These are phyloP conservation scores for Achaetomium macrosporum DNA, from an alignment of 2,329 filamentous ascomycete species.

Conservation along the genomic window DNA sequence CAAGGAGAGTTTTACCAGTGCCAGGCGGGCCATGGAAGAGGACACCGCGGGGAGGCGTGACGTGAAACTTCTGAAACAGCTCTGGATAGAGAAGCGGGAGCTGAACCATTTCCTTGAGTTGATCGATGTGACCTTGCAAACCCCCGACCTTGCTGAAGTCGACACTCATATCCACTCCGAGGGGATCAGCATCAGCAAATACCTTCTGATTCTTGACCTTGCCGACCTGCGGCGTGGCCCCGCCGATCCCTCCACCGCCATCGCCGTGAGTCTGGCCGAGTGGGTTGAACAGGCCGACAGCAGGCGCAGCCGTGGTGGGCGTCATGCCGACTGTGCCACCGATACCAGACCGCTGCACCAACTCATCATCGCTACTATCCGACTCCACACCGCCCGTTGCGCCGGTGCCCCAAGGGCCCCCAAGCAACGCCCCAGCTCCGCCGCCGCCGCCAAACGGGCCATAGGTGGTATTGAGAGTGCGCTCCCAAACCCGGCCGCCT, in stretches of 20 bases:
- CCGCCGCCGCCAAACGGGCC: slow-evolving; percentile 88
- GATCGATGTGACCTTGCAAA: slow-evolving; percentile 87
- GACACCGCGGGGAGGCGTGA: slow-evolving; percentile 90
- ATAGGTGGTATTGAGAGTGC: slow-evolving; percentile 79
- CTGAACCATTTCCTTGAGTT: slow-evolving; percentile 98
- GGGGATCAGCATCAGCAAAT: slow-evolving; percentile 85
- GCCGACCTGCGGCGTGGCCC: slow-evolving; percentile 70
- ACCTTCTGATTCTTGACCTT: slow-evolving; percentile 91
- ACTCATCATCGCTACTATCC: slow-evolving; percentile 95
- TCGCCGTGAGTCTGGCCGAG: slow-evolving; percentile 16
- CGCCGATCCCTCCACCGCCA: slow-evolving; percentile 28
- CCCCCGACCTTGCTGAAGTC: slow-evolving; percentile 94
- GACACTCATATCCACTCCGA: slow-evolving; percentile 87
- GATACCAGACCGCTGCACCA: slow-evolving; percentile 54
- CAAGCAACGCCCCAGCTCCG: slow-evolving; percentile 64
- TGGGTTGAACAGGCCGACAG: slow-evolving; percentile 38
- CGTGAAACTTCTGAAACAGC: slow-evolving; percentile 83
- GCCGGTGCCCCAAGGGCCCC: slow-evolving; percentile 66
- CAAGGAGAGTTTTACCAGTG: slow-evolving; percentile 96
- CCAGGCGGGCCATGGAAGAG: slow-evolving; percentile 95
- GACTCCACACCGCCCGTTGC: slow-evolving; percentile 79
- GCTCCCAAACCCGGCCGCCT: slow-evolving; percentile 61
- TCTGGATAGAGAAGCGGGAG: slow-evolving; percentile 92
- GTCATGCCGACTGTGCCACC: slow-evolving; percentile 59
- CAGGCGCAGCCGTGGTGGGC: slow-evolving; percentile 44